A percentile compares a stretch with the other conserved stretches of the same genome.
Conservation (phyloP, 106 monocot genomes). For the Apostasia ramifera region DNA sequence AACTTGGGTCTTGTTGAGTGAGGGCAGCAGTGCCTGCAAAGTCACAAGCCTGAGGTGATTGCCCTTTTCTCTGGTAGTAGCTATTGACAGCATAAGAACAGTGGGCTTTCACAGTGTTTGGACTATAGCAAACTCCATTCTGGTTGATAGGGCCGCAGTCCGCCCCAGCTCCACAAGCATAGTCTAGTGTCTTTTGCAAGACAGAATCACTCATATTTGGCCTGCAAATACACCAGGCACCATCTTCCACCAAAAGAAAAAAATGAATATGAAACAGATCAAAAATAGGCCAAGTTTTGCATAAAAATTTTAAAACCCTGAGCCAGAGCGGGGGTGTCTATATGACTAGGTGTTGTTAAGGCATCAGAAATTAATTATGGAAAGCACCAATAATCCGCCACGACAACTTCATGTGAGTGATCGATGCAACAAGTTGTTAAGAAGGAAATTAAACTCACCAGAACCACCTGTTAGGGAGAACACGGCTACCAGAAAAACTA, state of each 20-base stretch:
- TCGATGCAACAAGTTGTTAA: no score
- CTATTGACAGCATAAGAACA: constrained; percentile 78
- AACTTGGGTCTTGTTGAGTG: constrained; percentile 50
- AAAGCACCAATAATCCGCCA: no score
- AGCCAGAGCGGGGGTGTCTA: no score
- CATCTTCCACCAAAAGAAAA: constrained; percentile 32
- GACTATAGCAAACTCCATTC: constrained; percentile 50
- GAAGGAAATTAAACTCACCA: no score
- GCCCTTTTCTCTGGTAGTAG: constrained; percentile 65
- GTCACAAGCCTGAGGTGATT: constrained; percentile 32
- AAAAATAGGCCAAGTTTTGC: not conserved
- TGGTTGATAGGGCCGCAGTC: constrained; percentile 50
- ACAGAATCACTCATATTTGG: constrained; percentile 16
- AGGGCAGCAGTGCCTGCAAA: constrained; percentile 38
- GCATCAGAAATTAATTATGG: no score
- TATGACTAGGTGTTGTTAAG: no score
- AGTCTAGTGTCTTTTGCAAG: constrained; percentile 66
- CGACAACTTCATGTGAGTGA: no score
- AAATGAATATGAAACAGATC: not conserved
- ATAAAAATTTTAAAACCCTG: no score
- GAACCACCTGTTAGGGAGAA: no score
- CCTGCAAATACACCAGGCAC: constrained; percentile 64
- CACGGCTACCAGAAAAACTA: no score
- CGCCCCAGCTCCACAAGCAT: constrained; percentile 71
- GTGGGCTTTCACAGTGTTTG: constrained; percentile 53